Percentiles rank a stretch among this genome's conserved stretches.
Evolutionary conservation across 768 basidiomycete genomes (phyloP).

Genomic region (Psilocybe sp.): DNA sequence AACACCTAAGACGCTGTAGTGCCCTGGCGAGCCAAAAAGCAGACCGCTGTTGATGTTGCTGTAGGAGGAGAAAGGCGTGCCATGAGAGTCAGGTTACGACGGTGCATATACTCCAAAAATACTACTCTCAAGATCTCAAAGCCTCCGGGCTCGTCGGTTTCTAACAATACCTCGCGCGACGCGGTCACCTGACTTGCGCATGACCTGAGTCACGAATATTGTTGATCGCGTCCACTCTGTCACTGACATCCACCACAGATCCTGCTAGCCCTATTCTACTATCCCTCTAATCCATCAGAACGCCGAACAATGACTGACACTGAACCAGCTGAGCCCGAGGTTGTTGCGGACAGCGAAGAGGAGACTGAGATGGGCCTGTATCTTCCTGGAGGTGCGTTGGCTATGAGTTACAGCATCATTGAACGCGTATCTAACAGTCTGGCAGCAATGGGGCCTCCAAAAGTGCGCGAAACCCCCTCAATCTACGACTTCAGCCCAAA

Average conservation of each 20-base stretch:
- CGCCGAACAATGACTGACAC: too few species aligned
- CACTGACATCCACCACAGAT: not conserved
- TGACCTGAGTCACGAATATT: constrained; percentile 10
- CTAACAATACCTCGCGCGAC: too few species aligned
- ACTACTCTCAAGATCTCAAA: too few species aligned
- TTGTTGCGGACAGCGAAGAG: constrained; percentile 46
- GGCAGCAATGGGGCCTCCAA: not conserved
- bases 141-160: too few species aligned
- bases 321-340: constrained; percentile 24
- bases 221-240: constrained; percentile 15
- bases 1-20: too few species aligned
- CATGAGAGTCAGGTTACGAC: too few species aligned
- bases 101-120: too few species aligned
- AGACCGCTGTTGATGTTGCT: too few species aligned
- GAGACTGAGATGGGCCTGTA: constrained; percentile 13
- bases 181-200: too few species aligned
- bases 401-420: not conserved
- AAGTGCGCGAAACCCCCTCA: not conserved
- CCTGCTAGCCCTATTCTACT: not conserved
- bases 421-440: not conserved
- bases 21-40: too few species aligned
- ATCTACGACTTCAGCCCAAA: constrained; percentile 8
- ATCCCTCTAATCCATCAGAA: not conserved
- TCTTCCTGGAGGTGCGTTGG: constrained; percentile 2
- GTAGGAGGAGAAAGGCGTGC: too few species aligned